A percentile compares a stretch with the other conserved stretches of the same genome.
phyloP scores from a whole-genome alignment of 345 rosid species.

The Linum tenue region DNA sequence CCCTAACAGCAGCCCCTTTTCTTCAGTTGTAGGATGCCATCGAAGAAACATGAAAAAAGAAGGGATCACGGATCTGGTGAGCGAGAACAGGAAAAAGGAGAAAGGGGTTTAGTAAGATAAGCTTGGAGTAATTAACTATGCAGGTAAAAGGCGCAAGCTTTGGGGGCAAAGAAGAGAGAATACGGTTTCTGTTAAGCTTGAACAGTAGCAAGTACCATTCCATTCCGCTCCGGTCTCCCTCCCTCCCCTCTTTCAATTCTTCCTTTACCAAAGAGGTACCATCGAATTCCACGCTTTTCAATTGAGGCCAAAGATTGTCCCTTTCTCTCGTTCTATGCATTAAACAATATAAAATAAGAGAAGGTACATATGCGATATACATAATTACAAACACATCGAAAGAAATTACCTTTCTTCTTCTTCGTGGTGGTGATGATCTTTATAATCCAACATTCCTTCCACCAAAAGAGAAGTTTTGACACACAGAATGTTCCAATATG shows the following conservation, averaged over 20 bases:
- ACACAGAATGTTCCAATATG: too few relatives aligned
- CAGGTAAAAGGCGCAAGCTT: not conserved
- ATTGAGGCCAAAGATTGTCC: slow-evolving; percentile 10
- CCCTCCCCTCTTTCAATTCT: slow-evolving; percentile 9
- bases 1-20: too few relatives aligned
- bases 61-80: not conserved
- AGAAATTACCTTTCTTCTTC: too few relatives aligned
- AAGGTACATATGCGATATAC: too few relatives aligned
- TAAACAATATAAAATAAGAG: too few relatives aligned
- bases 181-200: slow-evolving; percentile 26
- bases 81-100: slow-evolving; percentile 1
- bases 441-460: too few relatives aligned
- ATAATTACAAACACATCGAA: too few relatives aligned
- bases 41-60: too few relatives aligned
- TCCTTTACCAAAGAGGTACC: slow-evolving; percentile 14
- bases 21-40: too few relatives aligned
- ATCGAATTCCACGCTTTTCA: slow-evolving; percentile 39
- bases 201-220: slow-evolving; percentile 26
- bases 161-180: not conserved
- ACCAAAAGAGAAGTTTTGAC: too few relatives aligned
- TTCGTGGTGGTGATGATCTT: too few relatives aligned
- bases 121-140: not conserved
- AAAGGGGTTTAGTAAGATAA: not conserved
- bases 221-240: not conserved
- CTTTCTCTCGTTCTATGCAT: not conserved